Conservation (phyloP, 2,329 filamentous ascomycete species). For the Leptographium wingfieldii region DNA sequence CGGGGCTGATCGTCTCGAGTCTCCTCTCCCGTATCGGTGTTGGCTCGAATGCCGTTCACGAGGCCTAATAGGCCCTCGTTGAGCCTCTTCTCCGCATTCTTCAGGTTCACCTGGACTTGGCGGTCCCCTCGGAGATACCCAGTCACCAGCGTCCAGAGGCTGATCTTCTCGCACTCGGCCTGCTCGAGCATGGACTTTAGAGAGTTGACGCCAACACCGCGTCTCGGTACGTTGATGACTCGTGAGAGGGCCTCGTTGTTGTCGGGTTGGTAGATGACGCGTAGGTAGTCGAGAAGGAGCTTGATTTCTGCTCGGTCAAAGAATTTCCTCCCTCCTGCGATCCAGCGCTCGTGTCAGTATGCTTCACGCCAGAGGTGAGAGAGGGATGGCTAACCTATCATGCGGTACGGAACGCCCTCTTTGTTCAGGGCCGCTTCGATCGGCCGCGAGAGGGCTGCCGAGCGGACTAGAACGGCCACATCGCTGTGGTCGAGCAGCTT, state of each 20-base stretch:
- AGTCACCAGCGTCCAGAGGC: slow-evolving; percentile 62
- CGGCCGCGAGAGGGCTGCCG: slow-evolving; percentile 69
- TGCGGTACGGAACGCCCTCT: slow-evolving; percentile 73
- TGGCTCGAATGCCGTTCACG: slow-evolving; percentile 14
- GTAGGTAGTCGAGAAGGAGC: slow-evolving; percentile 73
- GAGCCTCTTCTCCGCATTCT: slow-evolving; percentile 39
- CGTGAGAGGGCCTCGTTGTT: slow-evolving; percentile 78
- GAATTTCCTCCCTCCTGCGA: slow-evolving; percentile 60
- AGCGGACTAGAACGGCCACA: slow-evolving; percentile 77
- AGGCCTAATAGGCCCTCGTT: slow-evolving; percentile 35
- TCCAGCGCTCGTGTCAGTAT: background rate
- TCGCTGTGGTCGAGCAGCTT: slow-evolving; percentile 62
- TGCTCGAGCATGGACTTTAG: slow-evolving; percentile 63
- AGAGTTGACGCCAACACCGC: slow-evolving; percentile 70
- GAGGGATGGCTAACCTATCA: slow-evolving; percentile 50
- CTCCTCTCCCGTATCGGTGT: background rate
- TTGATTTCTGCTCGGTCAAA: slow-evolving; percentile 89
- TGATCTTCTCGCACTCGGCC: slow-evolving; percentile 54
- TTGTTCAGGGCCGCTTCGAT: slow-evolving; percentile 74
- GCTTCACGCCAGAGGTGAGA: slow-evolving; percentile 11
- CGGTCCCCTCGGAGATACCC: slow-evolving; percentile 40
- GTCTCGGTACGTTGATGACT: slow-evolving; percentile 72
- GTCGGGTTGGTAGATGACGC: slow-evolving; percentile 70
- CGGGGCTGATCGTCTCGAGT: background rate
- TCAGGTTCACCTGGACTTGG: slow-evolving; percentile 34